These are phyloP conservation scores for Stentor coeruleus DNA, from an alignment of 73 alveolate genomes.

Conservation along the genomic window DNA sequence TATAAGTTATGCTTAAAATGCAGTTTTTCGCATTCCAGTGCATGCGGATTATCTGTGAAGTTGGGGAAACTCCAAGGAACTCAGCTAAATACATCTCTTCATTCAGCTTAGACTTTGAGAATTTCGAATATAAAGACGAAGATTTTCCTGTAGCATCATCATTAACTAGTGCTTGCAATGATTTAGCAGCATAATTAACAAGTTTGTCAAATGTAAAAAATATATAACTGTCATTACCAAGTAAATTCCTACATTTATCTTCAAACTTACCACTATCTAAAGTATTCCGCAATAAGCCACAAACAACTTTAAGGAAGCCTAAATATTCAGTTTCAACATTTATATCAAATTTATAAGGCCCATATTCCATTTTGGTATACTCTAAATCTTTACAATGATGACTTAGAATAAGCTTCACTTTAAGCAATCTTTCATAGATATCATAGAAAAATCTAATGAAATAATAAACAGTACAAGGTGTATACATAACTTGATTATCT, in stretches of 20 bases:
- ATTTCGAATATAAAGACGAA: background rate
- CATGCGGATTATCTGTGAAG: background rate
- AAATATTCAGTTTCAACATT: background rate
- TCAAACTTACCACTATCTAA: background rate
- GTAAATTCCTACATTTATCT: background rate
- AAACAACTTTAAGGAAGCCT: conserved; percentile 4
- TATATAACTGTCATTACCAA: background rate
- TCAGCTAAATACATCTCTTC: conserved; percentile 10
- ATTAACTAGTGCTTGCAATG: conserved; percentile 3
- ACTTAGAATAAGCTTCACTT: conserved; percentile 7
- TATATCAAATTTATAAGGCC: background rate
- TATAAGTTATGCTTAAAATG: background rate
- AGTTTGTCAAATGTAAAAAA: conserved; percentile 12
- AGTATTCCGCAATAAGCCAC: background rate
- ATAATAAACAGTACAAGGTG: background rate
- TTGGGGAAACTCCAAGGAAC: background rate
- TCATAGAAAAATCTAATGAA: conserved; percentile 10
- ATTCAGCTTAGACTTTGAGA: background rate
- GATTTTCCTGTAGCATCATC: background rate
- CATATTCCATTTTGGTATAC: background rate
- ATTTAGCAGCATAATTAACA: background rate
- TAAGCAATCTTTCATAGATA: conserved; percentile 22
- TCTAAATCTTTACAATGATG: background rate
- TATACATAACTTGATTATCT: background rate
- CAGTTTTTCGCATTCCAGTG: conserved; percentile 6